Percentiles rank a stretch among this genome's conserved stretches.
These are phyloP conservation scores for Aspergillus carbonarius DNA, from an alignment of 2,329 filamentous ascomycete genomes.

Conservation along the genomic window DNA sequence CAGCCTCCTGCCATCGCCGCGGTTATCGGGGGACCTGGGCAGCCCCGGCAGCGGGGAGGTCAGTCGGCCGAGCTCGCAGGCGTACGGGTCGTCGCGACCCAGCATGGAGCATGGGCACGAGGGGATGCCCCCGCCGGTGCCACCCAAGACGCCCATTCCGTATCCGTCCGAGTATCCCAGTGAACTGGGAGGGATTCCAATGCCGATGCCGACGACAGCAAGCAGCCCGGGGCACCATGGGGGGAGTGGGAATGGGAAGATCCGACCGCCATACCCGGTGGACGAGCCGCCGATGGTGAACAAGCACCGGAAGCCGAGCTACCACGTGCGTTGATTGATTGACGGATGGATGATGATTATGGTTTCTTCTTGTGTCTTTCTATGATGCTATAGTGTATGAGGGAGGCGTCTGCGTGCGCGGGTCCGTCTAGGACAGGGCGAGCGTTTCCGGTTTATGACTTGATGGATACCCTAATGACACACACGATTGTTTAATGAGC, in stretches of 20 bases:
- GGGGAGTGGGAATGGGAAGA: conserved; percentile 21
- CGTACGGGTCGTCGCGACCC: conserved; percentile 32
- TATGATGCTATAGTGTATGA: conserved; percentile 10
- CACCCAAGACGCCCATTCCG: conserved; percentile 73
- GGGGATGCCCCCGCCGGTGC: conserved; percentile 63
- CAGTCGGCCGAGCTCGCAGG: conserved; percentile 29
- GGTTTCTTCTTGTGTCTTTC: conserved; percentile 9
- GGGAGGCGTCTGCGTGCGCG: neutral
- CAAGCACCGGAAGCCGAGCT: conserved; percentile 80
- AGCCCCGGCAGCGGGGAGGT: conserved; percentile 30
- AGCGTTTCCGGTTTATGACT: neutral
- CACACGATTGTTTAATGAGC: neutral
- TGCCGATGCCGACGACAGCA: conserved; percentile 32
- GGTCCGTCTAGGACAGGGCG: neutral
- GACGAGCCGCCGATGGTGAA: conserved; percentile 81
- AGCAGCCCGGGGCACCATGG: conserved; percentile 10
- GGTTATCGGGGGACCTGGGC: conserved; percentile 27
- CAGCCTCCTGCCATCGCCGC: conserved; percentile 23
- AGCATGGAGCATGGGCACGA: conserved; percentile 35
- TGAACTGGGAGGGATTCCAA: conserved; percentile 31
- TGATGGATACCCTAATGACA: conserved; percentile 9
- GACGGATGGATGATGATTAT: neutral
- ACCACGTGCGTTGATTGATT: conserved; percentile 50
- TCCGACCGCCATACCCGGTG: conserved; percentile 70
- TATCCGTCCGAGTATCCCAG: conserved; percentile 41